These are phyloP conservation scores for Bombardia bombarda DNA, from an alignment of 495 filamentous ascomycete genomes.

Conservation along the genomic window DNA sequence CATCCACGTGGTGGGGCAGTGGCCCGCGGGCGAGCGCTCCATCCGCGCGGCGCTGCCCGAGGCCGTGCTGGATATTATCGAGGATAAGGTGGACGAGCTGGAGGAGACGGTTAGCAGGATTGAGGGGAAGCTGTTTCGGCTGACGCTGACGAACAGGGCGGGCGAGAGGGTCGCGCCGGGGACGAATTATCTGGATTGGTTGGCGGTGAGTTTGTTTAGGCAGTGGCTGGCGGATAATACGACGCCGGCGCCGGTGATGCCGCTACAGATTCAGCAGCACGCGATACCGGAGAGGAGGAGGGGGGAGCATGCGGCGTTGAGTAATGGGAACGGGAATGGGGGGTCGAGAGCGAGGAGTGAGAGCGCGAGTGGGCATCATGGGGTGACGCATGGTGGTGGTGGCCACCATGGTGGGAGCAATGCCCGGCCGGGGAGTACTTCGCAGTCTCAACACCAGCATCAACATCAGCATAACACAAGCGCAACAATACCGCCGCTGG, in stretches of 20 bases:
- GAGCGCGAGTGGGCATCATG: constrained; percentile 30
- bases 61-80: constrained; percentile 74
- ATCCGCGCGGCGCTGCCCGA: constrained; percentile 64
- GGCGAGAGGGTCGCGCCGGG: constrained; percentile 73
- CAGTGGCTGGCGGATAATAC: constrained; percentile 89
- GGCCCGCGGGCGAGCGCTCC: constrained; percentile 71
- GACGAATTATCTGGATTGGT: constrained; percentile 79
- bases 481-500: constrained; percentile 25
- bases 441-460: background rate
- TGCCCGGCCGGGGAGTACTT: constrained; percentile 13
- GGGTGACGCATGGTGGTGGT: constrained; percentile 16
- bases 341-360: constrained; percentile 9
- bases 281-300: constrained; percentile 22
- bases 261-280: too few relatives aligned
- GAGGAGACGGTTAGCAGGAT: constrained; percentile 59
- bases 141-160: constrained; percentile 67
- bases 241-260: constrained; percentile 47
- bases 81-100: constrained; percentile 82
- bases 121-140: constrained; percentile 70
- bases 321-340: too few relatives aligned
- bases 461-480: too few relatives aligned
- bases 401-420: constrained; percentile 2
- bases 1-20: constrained; percentile 86
- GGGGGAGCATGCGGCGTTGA: constrained; percentile 12
- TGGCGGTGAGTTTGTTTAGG: constrained; percentile 74